Evolutionary conservation across 257 asterid genomes (phyloP).

Genomic region (Handroanthus guayacan): DNA sequence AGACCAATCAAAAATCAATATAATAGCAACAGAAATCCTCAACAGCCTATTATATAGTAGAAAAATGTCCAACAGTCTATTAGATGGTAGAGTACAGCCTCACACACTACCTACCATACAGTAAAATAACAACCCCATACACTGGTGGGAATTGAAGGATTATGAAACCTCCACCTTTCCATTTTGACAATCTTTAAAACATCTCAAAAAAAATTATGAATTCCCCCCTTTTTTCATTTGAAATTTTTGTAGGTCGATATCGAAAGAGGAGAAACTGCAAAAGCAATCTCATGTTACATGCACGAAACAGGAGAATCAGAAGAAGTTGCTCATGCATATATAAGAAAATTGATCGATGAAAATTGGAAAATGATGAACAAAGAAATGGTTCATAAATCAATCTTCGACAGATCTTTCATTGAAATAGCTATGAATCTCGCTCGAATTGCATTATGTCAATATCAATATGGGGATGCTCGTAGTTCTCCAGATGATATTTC

Average conservation of each 20-base stretch:
- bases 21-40: no score
- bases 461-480: slow-evolving; percentile 30
- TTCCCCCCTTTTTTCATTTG: no score
- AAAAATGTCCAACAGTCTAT: no score
- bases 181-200: no score
- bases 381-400: neutral
- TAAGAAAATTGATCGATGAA: neutral
- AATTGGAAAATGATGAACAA: slow-evolving; percentile 24
- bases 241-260: slow-evolving; percentile 8
- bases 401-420: neutral
- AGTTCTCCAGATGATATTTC: slow-evolving; percentile 25
- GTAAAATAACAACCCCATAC: no score
- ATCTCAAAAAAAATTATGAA: no score
- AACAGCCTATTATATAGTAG: no score
- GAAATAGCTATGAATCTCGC: slow-evolving; percentile 13
- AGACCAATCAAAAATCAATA: no score
- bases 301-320: slow-evolving; percentile 26
- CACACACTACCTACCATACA: no score
- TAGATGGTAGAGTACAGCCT: no score
- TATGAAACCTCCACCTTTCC: no score
- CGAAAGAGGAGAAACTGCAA: slow-evolving; percentile 25
- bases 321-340: slow-evolving; percentile 8
- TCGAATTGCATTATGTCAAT: neutral
- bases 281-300: slow-evolving; percentile 38
- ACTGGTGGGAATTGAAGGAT: no score